Conservation (phyloP, 2,329 filamentous ascomycete genomes). For the Pestalotiopsis sp. region DNA sequence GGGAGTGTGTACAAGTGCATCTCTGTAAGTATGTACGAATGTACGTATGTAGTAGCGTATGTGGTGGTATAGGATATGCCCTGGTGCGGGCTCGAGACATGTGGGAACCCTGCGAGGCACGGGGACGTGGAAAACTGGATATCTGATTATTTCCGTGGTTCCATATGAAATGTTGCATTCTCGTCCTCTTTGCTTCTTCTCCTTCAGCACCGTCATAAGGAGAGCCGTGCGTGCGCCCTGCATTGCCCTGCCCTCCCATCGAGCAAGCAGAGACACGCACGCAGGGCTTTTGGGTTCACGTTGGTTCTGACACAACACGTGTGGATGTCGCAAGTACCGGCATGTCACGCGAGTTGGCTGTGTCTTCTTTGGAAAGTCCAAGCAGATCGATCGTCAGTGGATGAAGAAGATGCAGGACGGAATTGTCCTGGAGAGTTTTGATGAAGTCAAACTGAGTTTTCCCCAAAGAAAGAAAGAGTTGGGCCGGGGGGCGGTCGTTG, state of each 20-base stretch:
- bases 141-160: neutral
- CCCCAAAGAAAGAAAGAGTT: neutral
- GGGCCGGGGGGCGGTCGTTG: neutral
- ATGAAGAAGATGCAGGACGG: neutral
- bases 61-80: neutral
- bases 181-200: neutral
- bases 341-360: neutral
- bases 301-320: neutral
- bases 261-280: neutral
- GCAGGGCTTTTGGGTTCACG: neutral
- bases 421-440: neutral
- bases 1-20: no score
- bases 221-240: neutral
- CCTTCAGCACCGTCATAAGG: neutral
- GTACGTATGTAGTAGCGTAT: no score
- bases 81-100: neutral
- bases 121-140: neutral
- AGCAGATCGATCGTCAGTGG: neutral
- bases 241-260: neutral
- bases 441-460: neutral
- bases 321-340: conserved; percentile 5
- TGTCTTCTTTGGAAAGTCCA: conserved; percentile 1
- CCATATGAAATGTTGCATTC: neutral
- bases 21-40: no score
- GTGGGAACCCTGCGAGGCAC: neutral